Evolutionary conservation across 352 stramenopile genomes (phyloP).

Genomic region (Phytopythium montanum): DNA sequence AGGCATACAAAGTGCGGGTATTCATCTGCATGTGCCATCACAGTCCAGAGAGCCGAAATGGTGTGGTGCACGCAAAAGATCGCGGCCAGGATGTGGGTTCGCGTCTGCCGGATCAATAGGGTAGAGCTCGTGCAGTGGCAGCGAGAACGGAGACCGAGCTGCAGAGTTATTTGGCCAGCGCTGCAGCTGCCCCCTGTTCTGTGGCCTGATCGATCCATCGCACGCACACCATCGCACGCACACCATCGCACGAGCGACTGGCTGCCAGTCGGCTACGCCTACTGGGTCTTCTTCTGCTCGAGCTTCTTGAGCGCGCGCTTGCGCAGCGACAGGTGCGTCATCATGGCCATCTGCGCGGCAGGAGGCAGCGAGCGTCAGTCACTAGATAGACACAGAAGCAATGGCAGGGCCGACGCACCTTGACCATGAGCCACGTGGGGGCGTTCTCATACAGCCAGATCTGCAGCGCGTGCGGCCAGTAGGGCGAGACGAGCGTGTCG

Average conservation of each 20-base stretch:
- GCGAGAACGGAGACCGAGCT: too few species aligned
- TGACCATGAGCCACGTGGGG: constrained; percentile 82
- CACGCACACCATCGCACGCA: too few species aligned
- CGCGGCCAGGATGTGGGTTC: background rate
- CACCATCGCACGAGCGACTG: too few species aligned
- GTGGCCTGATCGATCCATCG: too few species aligned
- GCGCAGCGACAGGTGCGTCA: constrained; percentile 74
- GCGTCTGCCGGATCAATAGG: background rate
- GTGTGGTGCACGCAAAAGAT: too few species aligned
- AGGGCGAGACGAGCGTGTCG: constrained; percentile 90
- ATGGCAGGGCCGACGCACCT: constrained; percentile 44
- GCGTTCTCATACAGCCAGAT: constrained; percentile 92
- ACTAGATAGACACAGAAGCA: constrained; percentile 13
- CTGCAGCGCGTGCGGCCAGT: constrained; percentile 96
- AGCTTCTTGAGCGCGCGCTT: constrained; percentile 88
- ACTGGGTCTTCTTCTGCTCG: constrained; percentile 81
- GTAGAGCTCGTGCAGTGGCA: too few species aligned
- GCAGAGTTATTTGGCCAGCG: too few species aligned
- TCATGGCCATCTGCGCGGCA: constrained; percentile 52
- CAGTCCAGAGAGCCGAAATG: too few species aligned
- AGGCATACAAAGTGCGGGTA: too few species aligned
- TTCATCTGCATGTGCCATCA: too few species aligned
- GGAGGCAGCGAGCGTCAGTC: constrained; percentile 5
- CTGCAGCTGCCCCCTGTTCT: too few species aligned
- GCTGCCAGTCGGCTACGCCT: constrained; percentile 14